Conservation (phyloP, 2,329 filamentous ascomycete species). For the Coleophoma crateriformis region DNA sequence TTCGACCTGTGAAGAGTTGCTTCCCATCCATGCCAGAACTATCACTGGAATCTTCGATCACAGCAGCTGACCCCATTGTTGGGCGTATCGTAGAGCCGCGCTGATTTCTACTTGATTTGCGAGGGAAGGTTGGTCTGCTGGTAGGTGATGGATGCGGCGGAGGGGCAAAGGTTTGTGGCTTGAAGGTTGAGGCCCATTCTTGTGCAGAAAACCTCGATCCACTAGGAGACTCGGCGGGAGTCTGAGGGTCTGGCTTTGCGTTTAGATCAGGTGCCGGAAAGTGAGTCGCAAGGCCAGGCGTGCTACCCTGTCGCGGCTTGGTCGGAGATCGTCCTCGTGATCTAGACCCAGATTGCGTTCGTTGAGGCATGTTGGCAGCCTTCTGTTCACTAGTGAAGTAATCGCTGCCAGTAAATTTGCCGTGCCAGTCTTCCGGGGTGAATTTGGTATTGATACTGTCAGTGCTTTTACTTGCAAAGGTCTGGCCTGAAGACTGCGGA, state of each 20-base stretch:
- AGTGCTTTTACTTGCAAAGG: conserved; percentile 44
- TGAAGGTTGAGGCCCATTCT: conserved; percentile 25
- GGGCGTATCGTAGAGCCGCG: conserved; percentile 13
- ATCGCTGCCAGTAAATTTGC: conserved; percentile 26
- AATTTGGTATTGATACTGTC: conserved; percentile 61
- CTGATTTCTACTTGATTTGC: conserved; percentile 12
- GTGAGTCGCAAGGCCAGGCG: conserved; percentile 10
- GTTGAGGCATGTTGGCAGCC: conserved; percentile 5
- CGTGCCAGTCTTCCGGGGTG: conserved; percentile 39
- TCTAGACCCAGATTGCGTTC: conserved; percentile 19
- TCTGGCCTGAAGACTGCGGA: conserved; percentile 28
- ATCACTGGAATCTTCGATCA: conserved; percentile 20
- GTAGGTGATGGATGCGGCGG: conserved; percentile 7
- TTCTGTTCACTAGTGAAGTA: conserved; percentile 22
- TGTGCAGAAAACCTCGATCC: conserved; percentile 23
- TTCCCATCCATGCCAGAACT: conserved; percentile 16
- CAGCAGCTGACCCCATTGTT: conserved; percentile 21
- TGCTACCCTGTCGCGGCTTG: conserved; percentile 14
- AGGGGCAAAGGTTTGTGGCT: conserved; percentile 25
- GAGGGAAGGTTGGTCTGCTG: conserved; percentile 3
- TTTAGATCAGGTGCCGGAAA: conserved; percentile 4
- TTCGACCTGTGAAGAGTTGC: conserved; percentile 14
- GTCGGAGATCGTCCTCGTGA: conserved; percentile 23
- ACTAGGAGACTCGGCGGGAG: conserved; percentile 19
- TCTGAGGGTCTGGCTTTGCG: conserved; percentile 10